Evolutionary conservation across 345 rosid species (phyloP), one percentile per base, ranked within the genome.

Genomic region (Abelmoschus esculentus): DNA sequence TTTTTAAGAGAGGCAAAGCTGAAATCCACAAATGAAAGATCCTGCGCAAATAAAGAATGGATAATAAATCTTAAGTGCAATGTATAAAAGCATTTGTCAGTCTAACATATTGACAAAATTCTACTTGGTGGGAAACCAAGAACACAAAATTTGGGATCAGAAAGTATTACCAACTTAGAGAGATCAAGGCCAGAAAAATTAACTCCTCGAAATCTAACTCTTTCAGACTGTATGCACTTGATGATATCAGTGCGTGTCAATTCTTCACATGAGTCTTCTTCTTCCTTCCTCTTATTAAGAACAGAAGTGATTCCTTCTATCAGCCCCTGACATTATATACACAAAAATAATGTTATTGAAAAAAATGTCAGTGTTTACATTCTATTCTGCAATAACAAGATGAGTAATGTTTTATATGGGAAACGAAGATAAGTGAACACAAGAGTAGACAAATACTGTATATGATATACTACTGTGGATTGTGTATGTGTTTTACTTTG

Each of bases 131-230:
- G 32, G 62, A 57, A 60, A 50, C 14, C 36, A 34, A 18, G 28
- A 64, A 7, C 22, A 38, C 6, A 36, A 74, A 78, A 31, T 49
- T 49, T 34, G 28, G 64, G 26, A 22, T 22, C 26, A 22, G 26
- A 22, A 22, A 22, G 1, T 22, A 22, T 22, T 89, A 89, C 98
- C 95, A 93, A 82, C 76, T 93, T 91, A 57, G 98, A 93, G 62
- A 93, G 96, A 82, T 93, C 95, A 67, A 93, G 79, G 56, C 96
- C 96, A 74, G 95, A 83, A 75, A 93, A 90, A 83, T 88, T 91
- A 78, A 93, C 74, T 38, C 97, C 97, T 59, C 97, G 88, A 76
- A 93, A 87, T 80, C 83, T 87, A 70, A 85, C 87, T 84, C 59
- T 86, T 60, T 88, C 82, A 6, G 89, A 88, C 77, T 91, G 98